Percentiles rank a stretch among this genome's conserved stretches.
These are phyloP conservation scores for Aphanomyces euteiches DNA, from an alignment of 352 stramenopile genomes.

Conservation along the genomic window DNA sequence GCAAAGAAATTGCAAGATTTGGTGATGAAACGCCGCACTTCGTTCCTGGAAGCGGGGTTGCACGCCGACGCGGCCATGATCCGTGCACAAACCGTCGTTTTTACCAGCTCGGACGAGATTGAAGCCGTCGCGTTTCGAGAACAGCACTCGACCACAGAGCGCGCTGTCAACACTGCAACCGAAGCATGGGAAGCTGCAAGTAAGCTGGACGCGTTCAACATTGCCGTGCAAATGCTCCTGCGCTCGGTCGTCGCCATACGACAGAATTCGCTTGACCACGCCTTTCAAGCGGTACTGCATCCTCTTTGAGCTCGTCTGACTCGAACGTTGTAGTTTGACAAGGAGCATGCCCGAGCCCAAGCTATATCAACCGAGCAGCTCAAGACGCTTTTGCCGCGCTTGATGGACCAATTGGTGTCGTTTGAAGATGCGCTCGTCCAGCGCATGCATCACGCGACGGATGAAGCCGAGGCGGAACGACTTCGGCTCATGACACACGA, in stretches of 20 bases:
- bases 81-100: background rate
- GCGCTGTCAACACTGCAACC: background rate
- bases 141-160: background rate
- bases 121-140: conserved; percentile 5
- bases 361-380: background rate
- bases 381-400: background rate
- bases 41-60: background rate
- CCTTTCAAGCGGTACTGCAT: background rate
- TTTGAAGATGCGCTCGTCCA: conserved; percentile 1
- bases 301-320: too few species aligned
- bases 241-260: background rate
- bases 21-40: background rate
- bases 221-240: background rate
- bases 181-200: background rate
- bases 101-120: background rate
- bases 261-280: background rate
- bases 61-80: background rate
- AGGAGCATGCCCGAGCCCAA: background rate
- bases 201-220: background rate
- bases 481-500: background rate
- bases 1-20: conserved; percentile 3
- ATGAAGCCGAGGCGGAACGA: background rate
- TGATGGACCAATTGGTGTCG: background rate
- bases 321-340: background rate
- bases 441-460: background rate